Evolutionary conservation across 257 asterid genomes (phyloP).

Genomic region (Solanum neorickii): DNA sequence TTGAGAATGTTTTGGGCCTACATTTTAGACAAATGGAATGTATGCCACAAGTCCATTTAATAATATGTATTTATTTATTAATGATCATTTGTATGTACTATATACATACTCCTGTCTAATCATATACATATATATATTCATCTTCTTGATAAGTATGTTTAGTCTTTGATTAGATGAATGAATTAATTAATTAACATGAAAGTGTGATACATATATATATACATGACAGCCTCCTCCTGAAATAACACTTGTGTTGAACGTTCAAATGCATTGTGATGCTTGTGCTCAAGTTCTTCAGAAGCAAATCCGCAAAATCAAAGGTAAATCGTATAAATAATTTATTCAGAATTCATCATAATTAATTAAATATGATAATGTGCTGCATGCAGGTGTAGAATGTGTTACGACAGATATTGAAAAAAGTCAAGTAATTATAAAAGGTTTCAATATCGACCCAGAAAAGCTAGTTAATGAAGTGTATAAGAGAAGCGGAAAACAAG

Average conservation of each 20-base stretch:
- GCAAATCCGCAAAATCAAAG: constrained; percentile 49
- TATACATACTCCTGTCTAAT: background rate
- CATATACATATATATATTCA: background rate
- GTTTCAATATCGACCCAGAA: constrained; percentile 44
- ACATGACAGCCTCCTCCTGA: constrained; percentile 51
- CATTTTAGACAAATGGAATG: background rate
- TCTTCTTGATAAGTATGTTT: background rate
- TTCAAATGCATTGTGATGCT: constrained; percentile 92
- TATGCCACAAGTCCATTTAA: background rate
- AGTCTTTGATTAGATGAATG: background rate
- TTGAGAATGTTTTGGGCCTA: background rate
- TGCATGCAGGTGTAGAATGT: constrained; percentile 54
- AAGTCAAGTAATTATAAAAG: constrained; percentile 47
- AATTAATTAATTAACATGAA: background rate
- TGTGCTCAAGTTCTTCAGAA: constrained; percentile 74
- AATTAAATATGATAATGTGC: background rate
- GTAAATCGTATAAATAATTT: constrained; percentile 15
- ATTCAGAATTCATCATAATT: background rate
- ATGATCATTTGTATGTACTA: background rate
- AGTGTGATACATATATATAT: background rate
- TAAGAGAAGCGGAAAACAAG: constrained; percentile 66
- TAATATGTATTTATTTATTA: background rate
- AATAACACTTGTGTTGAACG: constrained; percentile 49
- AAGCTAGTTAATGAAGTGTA: constrained; percentile 53
- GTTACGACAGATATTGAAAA: constrained; percentile 46